phyloP scores from a whole-genome alignment of 176 grass and related monocot species.

The Hsuehochloa calcarea region DNA sequence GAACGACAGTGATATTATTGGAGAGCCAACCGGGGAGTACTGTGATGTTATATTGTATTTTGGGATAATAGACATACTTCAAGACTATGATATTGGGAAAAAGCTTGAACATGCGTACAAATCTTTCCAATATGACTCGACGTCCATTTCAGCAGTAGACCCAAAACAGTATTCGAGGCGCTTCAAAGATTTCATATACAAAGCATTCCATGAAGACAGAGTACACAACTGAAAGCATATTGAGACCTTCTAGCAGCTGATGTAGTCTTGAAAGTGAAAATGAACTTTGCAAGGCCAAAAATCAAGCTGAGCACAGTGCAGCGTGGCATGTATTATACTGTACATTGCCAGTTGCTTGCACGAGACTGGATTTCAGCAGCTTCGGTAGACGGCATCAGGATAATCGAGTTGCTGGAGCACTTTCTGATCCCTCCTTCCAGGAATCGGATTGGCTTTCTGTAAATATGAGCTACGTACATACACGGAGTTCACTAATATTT shows the following conservation, averaged over 20 bases:
- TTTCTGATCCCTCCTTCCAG: slow-evolving; percentile 16
- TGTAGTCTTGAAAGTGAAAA: slow-evolving; percentile 7
- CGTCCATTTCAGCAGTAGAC: slow-evolving; percentile 88
- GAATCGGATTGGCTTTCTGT: slow-evolving; percentile 36
- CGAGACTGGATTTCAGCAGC: slow-evolving; percentile 9
- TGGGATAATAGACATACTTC: slow-evolving; percentile 92
- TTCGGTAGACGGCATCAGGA: slow-evolving; percentile 24
- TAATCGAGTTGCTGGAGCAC: slow-evolving; percentile 4
- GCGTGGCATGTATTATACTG: slow-evolving; percentile 19
- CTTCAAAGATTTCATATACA: slow-evolving; percentile 87
- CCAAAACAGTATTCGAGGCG: slow-evolving; percentile 77
- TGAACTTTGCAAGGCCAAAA: neutral
- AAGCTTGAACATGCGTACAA: slow-evolving; percentile 85
- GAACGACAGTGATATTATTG: slow-evolving; percentile 57
- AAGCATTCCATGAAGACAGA: slow-evolving; percentile 76
- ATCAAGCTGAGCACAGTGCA: slow-evolving; percentile 7
- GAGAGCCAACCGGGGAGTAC: slow-evolving; percentile 71
- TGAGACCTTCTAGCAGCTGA: neutral
- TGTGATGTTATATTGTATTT: slow-evolving; percentile 82
- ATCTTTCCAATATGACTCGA: slow-evolving; percentile 74
- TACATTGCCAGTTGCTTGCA: slow-evolving; percentile 22
- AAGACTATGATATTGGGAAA: slow-evolving; percentile 93
- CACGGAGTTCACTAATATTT: slow-evolving; percentile 54
- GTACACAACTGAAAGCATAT: slow-evolving; percentile 40
- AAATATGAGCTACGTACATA: slow-evolving; percentile 56